These are phyloP conservation scores for Margaritispora aquatica DNA, from an alignment of 495 filamentous ascomycete genomes.

Conservation along the genomic window DNA sequence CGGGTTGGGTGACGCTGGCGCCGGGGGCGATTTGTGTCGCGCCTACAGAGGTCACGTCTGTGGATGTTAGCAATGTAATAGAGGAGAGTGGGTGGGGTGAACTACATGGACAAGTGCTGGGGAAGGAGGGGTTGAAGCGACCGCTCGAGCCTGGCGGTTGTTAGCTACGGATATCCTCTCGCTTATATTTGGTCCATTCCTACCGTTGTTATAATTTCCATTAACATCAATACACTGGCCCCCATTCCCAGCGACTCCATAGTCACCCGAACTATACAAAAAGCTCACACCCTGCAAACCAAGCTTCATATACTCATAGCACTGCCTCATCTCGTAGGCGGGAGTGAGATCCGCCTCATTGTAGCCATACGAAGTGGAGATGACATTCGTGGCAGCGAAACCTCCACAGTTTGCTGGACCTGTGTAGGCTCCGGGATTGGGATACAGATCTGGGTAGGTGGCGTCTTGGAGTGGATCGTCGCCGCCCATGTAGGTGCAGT, in stretches of 20 bases:
- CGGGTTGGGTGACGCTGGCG: slow-evolving; percentile 12
- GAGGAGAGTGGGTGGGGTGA: too few species aligned
- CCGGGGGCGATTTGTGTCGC: slow-evolving; percentile 30
- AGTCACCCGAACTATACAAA: slow-evolving; percentile 36
- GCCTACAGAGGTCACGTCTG: slow-evolving; percentile 38
- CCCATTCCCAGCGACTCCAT: slow-evolving; percentile 35
- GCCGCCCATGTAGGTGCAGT: slow-evolving; percentile 18
- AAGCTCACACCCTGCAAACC: slow-evolving; percentile 38
- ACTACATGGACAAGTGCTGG: background rate
- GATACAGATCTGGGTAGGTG: slow-evolving; percentile 13
- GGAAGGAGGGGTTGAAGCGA: slow-evolving; percentile 30
- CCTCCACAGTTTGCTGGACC: slow-evolving; percentile 24
- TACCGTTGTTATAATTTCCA: slow-evolving; percentile 15
- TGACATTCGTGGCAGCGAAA: slow-evolving; percentile 15
- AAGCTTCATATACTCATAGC: slow-evolving; percentile 30
- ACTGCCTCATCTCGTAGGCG: slow-evolving; percentile 20
- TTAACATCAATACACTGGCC: slow-evolving; percentile 16
- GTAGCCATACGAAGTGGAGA: slow-evolving; percentile 18
- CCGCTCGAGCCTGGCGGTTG: slow-evolving; percentile 5
- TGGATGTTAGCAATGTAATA: background rate
- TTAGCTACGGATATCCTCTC: background rate
- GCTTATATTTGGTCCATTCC: background rate
- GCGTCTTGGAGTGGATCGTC: slow-evolving; percentile 18
- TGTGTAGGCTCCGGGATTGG: slow-evolving; percentile 1
- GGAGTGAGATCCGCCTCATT: slow-evolving; percentile 30